Conservation (phyloP, 768 basidiomycete species). For the Lentinula sp. region DNA sequence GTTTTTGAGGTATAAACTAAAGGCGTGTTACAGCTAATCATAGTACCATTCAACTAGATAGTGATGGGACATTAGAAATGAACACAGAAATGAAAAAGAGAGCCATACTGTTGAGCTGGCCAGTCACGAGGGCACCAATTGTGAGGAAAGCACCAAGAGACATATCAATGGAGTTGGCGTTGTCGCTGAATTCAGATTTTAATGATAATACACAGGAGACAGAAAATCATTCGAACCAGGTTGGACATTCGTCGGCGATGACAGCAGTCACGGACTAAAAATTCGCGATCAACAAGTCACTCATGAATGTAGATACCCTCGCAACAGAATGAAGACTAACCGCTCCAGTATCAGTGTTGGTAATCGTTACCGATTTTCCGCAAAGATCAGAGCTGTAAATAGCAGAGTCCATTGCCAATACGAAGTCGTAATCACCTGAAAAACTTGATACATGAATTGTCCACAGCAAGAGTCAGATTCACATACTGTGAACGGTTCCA, state of each 20-base stretch:
- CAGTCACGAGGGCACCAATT: not conserved
- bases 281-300: not conserved
- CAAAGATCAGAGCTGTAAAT: conserved; percentile 59
- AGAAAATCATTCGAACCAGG: conserved; percentile 34
- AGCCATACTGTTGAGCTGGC: not conserved
- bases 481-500: conserved; percentile 32
- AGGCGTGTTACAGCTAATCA: not conserved
- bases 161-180: conserved; percentile 46
- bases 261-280: conserved; percentile 44
- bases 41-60: not conserved
- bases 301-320: not conserved
- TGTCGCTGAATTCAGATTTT: conserved; percentile 17
- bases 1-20: not conserved
- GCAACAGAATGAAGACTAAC: conserved; percentile 13
- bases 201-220: not conserved
- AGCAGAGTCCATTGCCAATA: conserved; percentile 57
- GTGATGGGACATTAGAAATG: not conserved
- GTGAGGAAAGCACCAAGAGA: conserved; percentile 44
- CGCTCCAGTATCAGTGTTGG: conserved; percentile 53
- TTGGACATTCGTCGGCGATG: conserved; percentile 80
- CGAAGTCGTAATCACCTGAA: conserved; percentile 43
- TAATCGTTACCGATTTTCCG: conserved; percentile 58
- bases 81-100: not conserved
- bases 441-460: conserved; percentile 21
- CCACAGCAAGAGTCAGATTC: not conserved